A percentile compares a stretch with the other conserved stretches of the same genome.
Evolutionary conservation across 2,329 filamentous ascomycete genomes (phyloP).

Genomic region (Diaporthe sp.): DNA sequence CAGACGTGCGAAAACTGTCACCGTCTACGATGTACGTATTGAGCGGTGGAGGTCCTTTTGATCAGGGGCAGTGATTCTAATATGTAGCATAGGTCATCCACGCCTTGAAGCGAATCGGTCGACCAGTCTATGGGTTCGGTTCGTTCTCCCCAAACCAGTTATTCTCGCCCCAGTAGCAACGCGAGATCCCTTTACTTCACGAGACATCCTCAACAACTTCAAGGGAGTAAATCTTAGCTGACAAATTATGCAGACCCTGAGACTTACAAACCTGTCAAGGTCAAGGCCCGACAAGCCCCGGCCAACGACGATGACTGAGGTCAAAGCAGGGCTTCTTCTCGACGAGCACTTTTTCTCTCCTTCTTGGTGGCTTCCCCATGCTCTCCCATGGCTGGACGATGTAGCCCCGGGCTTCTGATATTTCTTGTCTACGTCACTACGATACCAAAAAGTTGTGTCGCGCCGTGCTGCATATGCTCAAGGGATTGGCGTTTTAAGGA

Average conservation of each 20-base stretch:
- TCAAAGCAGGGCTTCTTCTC: background rate
- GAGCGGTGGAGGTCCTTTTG: constrained; percentile 14
- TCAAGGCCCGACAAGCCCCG: background rate
- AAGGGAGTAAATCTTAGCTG: background rate
- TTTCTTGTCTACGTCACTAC: background rate
- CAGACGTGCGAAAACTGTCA: constrained; percentile 71
- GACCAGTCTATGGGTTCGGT: constrained; percentile 69
- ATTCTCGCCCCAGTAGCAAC: constrained; percentile 46
- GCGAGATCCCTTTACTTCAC: background rate
- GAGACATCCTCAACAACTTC: background rate
- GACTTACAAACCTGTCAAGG: constrained; percentile 7
- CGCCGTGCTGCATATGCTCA: background rate
- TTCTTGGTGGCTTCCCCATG: background rate
- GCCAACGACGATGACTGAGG: background rate
- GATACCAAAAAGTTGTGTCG: constrained; percentile 24
- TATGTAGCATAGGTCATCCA: constrained; percentile 64
- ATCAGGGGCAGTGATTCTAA: background rate
- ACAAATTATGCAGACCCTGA: constrained; percentile 18
- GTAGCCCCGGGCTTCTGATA: background rate
- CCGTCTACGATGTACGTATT: constrained; percentile 68
- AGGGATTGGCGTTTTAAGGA: constrained; percentile 6
- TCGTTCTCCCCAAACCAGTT: constrained; percentile 49
- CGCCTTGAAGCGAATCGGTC: constrained; percentile 61
- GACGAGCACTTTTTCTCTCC: background rate
- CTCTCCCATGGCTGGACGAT: background rate